Conservation (phyloP, 31 red algal species). For the Odonthalia washingtoniensis region DNA sequence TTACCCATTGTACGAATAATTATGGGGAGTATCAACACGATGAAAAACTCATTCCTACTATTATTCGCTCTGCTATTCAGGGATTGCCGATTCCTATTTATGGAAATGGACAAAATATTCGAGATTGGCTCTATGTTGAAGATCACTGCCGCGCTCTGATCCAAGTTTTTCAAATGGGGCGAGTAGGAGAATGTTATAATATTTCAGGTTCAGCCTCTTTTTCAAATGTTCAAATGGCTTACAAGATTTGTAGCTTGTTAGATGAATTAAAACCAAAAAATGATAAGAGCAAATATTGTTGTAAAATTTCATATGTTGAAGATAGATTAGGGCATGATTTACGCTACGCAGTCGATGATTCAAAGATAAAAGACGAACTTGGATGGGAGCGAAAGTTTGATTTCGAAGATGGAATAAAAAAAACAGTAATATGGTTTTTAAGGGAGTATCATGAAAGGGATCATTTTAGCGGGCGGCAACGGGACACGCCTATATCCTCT, state of each 20-base stretch:
- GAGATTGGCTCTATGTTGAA: conserved; percentile 37
- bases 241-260: conserved; percentile 23
- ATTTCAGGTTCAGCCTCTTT: background rate
- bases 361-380: conserved; percentile 29
- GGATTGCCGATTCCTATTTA: conserved; percentile 11
- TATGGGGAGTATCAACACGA: conserved; percentile 13
- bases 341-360: conserved; percentile 16
- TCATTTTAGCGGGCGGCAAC: conserved; percentile 21
- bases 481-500: conserved; percentile 28
- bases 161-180: background rate
- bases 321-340: conserved; percentile 29
- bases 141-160: conserved; percentile 3
- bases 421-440: conserved; percentile 16
- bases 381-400: conserved; percentile 8
- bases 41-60: conserved; percentile 24
- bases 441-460: conserved; percentile 22
- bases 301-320: conserved; percentile 9
- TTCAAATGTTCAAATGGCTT: conserved; percentile 6
- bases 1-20: conserved; percentile 27
- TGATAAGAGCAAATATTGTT: conserved; percentile 1
- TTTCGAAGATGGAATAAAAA: conserved; percentile 20
- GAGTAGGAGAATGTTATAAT: conserved; percentile 22
- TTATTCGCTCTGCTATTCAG: background rate
- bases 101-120: conserved; percentile 21
- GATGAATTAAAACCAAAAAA: conserved; percentile 15